A percentile compares a stretch with the other conserved stretches of the same genome.
These are phyloP conservation scores for Tillandsia fasciculata DNA, from an alignment of 176 grass and related monocot species.

Conservation along the genomic window DNA sequence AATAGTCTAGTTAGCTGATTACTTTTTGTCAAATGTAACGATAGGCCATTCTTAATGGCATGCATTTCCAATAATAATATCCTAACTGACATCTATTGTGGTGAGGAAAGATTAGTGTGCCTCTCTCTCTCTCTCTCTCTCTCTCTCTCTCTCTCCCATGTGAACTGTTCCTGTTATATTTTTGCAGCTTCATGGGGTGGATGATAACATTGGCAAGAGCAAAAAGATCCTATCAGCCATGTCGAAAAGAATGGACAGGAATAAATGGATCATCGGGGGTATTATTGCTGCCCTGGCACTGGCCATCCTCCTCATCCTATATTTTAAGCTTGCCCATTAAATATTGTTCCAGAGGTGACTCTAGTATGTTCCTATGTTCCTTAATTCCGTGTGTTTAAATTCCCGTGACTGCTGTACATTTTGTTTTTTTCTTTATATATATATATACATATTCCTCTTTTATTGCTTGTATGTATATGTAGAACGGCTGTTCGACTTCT, in stretches of 20 bases:
- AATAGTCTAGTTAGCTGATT: too few relatives aligned
- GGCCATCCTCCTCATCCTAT: conserved; percentile 79
- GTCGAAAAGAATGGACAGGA: conserved; percentile 95
- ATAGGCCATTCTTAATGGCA: too few relatives aligned
- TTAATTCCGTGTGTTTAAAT: conserved; percentile 33
- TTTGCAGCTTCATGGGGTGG: conserved; percentile 74
- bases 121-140: too few relatives aligned
- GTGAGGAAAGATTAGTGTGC: too few relatives aligned
- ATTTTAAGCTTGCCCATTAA: conserved; percentile 57
- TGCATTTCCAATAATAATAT: too few relatives aligned
- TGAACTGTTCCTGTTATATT: not conserved
- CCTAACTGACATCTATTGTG: too few relatives aligned
- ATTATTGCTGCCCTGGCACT: conserved; percentile 51
- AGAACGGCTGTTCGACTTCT: too few relatives aligned
- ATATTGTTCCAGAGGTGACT: not conserved
- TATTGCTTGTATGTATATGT: not conserved
- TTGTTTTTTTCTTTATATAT: not conserved
- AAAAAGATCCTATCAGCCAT: conserved; percentile 77
- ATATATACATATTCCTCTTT: not conserved
- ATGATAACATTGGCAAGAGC: conserved; percentile 87
- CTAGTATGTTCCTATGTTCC: conserved; percentile 4
- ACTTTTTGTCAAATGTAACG: too few relatives aligned
- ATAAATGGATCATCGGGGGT: conserved; percentile 86
- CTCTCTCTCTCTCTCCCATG: not conserved
- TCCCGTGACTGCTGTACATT: conserved; percentile 19